A percentile compares a stretch with the other conserved stretches of the same genome.
phyloP scores from a whole-genome alignment of 2,329 filamentous ascomycete species.

The Colletotrichum tabaci region DNA sequence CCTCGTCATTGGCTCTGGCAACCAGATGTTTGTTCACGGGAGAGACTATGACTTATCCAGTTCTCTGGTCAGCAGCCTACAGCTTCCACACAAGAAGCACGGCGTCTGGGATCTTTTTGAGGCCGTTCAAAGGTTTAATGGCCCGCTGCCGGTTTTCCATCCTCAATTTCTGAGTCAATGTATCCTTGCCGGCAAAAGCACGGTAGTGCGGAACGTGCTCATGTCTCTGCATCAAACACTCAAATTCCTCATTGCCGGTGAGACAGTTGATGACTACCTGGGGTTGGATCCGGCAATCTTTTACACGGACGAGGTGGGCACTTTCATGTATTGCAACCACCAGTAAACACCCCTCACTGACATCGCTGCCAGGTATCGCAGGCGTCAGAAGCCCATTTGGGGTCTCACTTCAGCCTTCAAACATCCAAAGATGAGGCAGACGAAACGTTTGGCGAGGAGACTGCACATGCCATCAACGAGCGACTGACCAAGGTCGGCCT shows the following conservation, averaged over 20 bases:
- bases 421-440: constrained; percentile 65
- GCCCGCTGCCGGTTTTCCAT: constrained; percentile 90
- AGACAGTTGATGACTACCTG: constrained; percentile 83
- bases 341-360: constrained; percentile 1
- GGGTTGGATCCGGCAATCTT: constrained; percentile 75
- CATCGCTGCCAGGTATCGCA: background rate
- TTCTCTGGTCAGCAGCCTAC: constrained; percentile 68
- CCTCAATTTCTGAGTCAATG: constrained; percentile 92
- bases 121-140: constrained; percentile 86
- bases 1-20: constrained; percentile 89
- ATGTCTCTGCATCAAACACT: constrained; percentile 80
- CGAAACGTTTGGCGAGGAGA: constrained; percentile 78
- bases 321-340: background rate
- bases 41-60: constrained; percentile 78
- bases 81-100: constrained; percentile 63
- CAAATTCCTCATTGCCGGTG: constrained; percentile 87
- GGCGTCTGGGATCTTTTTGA: constrained; percentile 81
- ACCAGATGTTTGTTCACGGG: constrained; percentile 90
- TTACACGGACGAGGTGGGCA: constrained; percentile 58
- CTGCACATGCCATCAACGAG: constrained; percentile 80
- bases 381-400: constrained; percentile 49
- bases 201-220: constrained; percentile 80
- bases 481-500: constrained; percentile 82
- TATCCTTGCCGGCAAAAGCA: constrained; percentile 83
- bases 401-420: constrained; percentile 55